These are phyloP conservation scores for Aquanectria penicillioides DNA, from an alignment of 2,329 filamentous ascomycete genomes.

Conservation along the genomic window DNA sequence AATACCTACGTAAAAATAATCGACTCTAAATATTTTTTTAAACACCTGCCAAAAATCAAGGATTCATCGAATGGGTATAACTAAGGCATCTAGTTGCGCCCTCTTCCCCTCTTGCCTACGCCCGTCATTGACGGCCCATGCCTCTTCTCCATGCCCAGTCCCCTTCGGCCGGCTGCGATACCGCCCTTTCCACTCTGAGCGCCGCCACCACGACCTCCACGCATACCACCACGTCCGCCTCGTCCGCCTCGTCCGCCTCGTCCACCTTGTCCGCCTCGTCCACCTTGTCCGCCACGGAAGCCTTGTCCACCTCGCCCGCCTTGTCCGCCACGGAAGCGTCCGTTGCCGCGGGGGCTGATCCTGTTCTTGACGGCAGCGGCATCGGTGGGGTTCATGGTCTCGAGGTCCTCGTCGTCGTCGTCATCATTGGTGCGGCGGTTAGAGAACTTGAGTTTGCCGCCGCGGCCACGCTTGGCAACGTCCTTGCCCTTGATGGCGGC, in stretches of 20 bases:
- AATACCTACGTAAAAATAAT: slow-evolving; percentile 26
- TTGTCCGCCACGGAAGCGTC: slow-evolving; percentile 42
- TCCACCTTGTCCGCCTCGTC: slow-evolving; percentile 46
- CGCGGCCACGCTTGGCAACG: slow-evolving; percentile 70
- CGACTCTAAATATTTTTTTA: slow-evolving; percentile 30
- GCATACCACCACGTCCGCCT: too few species aligned
- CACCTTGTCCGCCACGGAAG: slow-evolving; percentile 43
- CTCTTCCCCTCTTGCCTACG: slow-evolving; percentile 54
- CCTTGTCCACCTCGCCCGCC: slow-evolving; percentile 50
- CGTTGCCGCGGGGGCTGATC: slow-evolving; percentile 52
- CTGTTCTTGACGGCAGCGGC: slow-evolving; percentile 63
- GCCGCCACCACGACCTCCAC: slow-evolving; percentile 48
- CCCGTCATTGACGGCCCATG: slow-evolving; percentile 51
- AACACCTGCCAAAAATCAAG: slow-evolving; percentile 28
- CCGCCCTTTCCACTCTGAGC: slow-evolving; percentile 58
- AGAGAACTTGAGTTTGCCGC: slow-evolving; percentile 77
- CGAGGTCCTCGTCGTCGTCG: slow-evolving; percentile 57
- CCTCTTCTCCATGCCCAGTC: slow-evolving; percentile 62
- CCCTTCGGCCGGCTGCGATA: slow-evolving; percentile 57
- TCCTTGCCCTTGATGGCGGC: slow-evolving; percentile 75
- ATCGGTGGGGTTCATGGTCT: slow-evolving; percentile 64
- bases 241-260: slow-evolving; percentile 44
- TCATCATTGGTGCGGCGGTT: slow-evolving; percentile 64
- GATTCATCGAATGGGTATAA: slow-evolving; percentile 43
- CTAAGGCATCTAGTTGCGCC: slow-evolving; percentile 43